Base-by-base conservation (phyloP, 495 filamentous ascomycete genomes). In the Lasiosphaeria miniovina region DNA sequence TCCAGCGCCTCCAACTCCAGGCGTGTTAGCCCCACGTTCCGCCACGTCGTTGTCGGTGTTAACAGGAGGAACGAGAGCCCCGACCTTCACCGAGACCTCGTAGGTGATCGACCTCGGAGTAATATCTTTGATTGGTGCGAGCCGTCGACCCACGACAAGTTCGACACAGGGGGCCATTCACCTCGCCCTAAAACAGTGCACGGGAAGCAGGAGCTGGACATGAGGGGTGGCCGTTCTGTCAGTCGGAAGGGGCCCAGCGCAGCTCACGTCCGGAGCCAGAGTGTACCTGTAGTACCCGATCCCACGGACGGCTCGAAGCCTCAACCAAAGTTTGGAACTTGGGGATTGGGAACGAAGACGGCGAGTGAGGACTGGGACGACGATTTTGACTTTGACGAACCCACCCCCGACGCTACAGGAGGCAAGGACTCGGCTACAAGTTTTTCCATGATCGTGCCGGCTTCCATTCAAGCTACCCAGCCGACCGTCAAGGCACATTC, bases 51-150 rank as follows among this genome's bases (percentile, higher is more conserved):
- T 15, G 70, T 66, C 17, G 72, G 60, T 54, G 65, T 79, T n/a
- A 80, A 67, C 35, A 74, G 76, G 33, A 77, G 76, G 33, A 77
- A 77, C 62, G 67, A 49, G 43, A 69, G 61, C 55, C 53, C 59
- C 48, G 68, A 77, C 45, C 65, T 57, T 24, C 56, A 70, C 33
- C 64, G 65, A 54, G 69, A 74, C 14, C 49, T 62, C 61, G 67
- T 71, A 41, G 74, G 67, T 50, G 80, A 81, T 51, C 74, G 80
- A 58, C 80, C 80, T 15, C 75, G 80, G 58, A 83, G 80, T 57
- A 89, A 82, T 65, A 82, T 93, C 32, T 96, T 95, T 65, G 90
- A 96, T 70, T 96, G 91, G 90, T 87, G 88, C 50, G 92, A 96
- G 69, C 82, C 88, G 40, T 69, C 82, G 40, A 74, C 76, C 31